Conservation (phyloP, 768 basidiomycete genomes). For the Mrakia gelida region DNA sequence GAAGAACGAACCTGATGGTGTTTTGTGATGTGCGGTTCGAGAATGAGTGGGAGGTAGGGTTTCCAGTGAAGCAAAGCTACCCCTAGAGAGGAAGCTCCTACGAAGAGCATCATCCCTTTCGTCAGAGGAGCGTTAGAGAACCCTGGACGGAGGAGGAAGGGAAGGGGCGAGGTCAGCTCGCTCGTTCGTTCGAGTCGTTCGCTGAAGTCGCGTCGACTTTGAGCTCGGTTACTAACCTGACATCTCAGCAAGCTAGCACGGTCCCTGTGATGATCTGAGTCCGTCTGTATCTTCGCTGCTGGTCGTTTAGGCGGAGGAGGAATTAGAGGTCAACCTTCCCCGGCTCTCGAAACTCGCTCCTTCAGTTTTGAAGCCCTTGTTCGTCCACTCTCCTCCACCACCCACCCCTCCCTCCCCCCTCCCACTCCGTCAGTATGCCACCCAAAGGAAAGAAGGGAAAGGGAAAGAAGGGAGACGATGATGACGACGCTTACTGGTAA, state of each 20-base stretch:
- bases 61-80: constrained; percentile 6
- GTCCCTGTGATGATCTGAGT: no score
- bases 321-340: not conserved
- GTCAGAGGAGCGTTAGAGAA: not conserved
- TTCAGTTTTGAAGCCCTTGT: not conserved
- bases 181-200: not conserved
- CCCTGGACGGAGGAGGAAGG: not conserved
- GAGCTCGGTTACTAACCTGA: not conserved
- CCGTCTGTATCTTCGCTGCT: no score
- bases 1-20: not conserved
- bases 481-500: constrained; percentile 65
- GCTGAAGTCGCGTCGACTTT: not conserved
- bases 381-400: not conserved
- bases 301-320: no score
- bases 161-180: not conserved
- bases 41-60: constrained; percentile 1
- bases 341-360: no score
- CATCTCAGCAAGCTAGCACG: no score
- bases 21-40: not conserved
- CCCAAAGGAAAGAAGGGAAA: constrained; percentile 73
- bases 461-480: constrained; percentile 81
- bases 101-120: constrained; percentile 12
- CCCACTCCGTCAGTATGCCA: constrained; percentile 49
- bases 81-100: not conserved
- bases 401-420: not conserved